A percentile compares a stretch with the other conserved stretches of the same genome.
phyloP scores from a whole-genome alignment of 331 rosid genomes.

The Arachis monticola region DNA sequence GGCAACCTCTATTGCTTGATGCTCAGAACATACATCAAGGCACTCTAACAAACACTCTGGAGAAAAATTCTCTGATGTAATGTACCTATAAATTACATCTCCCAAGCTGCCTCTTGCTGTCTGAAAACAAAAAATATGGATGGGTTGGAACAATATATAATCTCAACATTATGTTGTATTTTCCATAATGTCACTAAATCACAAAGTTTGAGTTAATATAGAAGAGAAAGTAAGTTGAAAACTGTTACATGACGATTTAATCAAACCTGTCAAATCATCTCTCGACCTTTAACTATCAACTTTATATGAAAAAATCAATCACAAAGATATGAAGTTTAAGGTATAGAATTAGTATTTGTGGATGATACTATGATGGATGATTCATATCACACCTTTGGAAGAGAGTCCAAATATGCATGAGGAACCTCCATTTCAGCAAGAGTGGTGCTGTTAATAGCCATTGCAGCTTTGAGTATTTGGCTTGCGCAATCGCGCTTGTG shows the following conservation, averaged over 20 bases:
- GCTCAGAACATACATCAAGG: conserved; percentile 88
- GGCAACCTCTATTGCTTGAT: conserved; percentile 84
- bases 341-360: too few species aligned
- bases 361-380: too few species aligned
- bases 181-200: too few species aligned
- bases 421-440: conserved; percentile 86
- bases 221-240: too few species aligned
- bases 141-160: too few species aligned
- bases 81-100: conserved; percentile 70
- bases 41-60: conserved; percentile 70
- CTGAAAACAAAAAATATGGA: conserved; percentile 50
- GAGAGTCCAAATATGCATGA: conserved; percentile 73
- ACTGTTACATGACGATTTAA: too few species aligned
- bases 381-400: conserved; percentile 68
- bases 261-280: too few species aligned
- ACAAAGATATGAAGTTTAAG: too few species aligned
- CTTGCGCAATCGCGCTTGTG: conserved; percentile 83
- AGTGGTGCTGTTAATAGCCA: conserved; percentile 80
- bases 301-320: too few species aligned
- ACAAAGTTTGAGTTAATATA: too few species aligned
- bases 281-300: too few species aligned
- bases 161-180: too few species aligned
- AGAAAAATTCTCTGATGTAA: conserved; percentile 76
- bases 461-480: conserved; percentile 87
- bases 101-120: conserved; percentile 87